A percentile compares a stretch with the other conserved stretches of the same genome.
phyloP scores from a whole-genome alignment of 2,329 filamentous ascomycete genomes.

The Microdochium trichocladiopsis region DNA sequence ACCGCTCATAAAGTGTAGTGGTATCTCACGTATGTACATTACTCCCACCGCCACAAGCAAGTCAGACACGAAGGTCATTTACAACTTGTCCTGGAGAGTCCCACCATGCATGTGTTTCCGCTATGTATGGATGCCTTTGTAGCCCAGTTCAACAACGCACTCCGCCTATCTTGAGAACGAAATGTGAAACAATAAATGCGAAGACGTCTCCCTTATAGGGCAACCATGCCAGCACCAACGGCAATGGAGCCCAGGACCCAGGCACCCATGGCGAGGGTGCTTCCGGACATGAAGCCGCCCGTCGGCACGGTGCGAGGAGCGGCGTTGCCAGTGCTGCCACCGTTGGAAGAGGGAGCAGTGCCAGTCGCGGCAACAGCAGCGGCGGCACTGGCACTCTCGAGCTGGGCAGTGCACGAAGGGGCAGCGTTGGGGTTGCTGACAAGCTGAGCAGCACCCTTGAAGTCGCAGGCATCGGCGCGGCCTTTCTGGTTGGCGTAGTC shows the following conservation, averaged over 20 bases:
- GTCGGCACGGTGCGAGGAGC: conserved; percentile 28
- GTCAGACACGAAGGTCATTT: neutral
- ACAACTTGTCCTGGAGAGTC: neutral
- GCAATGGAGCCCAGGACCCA: conserved; percentile 45
- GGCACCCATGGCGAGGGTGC: conserved; percentile 39
- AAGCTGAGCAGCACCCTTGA: conserved; percentile 46
- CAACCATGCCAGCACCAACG: conserved; percentile 45
- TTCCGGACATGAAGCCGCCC: conserved; percentile 33
- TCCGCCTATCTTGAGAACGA: neutral
- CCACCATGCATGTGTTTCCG: neutral
- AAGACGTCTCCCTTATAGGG: conserved; percentile 31
- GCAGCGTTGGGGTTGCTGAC: conserved; percentile 7
- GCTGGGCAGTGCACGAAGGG: conserved; percentile 38
- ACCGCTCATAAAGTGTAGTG: neutral
- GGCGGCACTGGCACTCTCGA: conserved; percentile 36
- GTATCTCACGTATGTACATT: neutral
- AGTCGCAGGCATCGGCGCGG: conserved; percentile 46
- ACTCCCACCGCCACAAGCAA: neutral
- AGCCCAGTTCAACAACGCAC: neutral
- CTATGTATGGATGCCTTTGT: neutral
- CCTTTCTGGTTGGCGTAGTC: conserved; percentile 45
- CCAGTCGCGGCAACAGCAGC: conserved; percentile 22
- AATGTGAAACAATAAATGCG: neutral
- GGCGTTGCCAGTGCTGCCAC: conserved; percentile 19
- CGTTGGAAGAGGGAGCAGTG: conserved; percentile 11